phyloP scores from a whole-genome alignment of 2,329 filamentous ascomycete genomes.

The Microdochium nivale region DNA sequence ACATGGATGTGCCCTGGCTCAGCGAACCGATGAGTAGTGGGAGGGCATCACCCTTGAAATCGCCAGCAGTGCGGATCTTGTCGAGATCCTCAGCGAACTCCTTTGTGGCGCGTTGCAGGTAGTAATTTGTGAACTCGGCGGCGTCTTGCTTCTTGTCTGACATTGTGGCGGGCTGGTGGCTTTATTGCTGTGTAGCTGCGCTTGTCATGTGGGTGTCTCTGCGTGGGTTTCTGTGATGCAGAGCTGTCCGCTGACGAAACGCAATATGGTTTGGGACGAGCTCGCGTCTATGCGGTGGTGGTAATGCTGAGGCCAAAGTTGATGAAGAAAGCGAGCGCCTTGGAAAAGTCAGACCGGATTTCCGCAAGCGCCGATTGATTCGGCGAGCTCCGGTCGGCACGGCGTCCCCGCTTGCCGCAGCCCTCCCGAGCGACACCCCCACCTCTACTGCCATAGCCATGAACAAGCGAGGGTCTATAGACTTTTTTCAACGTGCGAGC shows the following conservation, averaged over 20 bases:
- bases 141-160: background rate
- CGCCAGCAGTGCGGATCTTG: conserved; percentile 56
- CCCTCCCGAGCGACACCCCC: background rate
- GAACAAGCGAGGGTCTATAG: too few species aligned
- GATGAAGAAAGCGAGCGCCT: background rate
- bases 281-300: too few species aligned
- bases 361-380: background rate
- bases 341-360: background rate
- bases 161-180: background rate
- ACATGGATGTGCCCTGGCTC: conserved; percentile 57
- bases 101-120: conserved; percentile 58
- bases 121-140: conserved; percentile 31
- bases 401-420: background rate
- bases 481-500: too few species aligned
- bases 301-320: background rate
- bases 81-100: conserved; percentile 71
- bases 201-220: background rate
- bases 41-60: conserved; percentile 60
- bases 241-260: too few species aligned
- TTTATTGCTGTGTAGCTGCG: background rate
- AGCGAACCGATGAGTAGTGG: conserved; percentile 59
- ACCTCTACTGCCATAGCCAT: too few species aligned
- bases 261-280: too few species aligned
- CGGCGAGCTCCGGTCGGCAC: background rate
- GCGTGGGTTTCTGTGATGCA: background rate